A percentile compares a stretch with the other conserved stretches of the same genome.
These are phyloP conservation scores for Fusarium poae DNA, from an alignment of 2,329 filamentous ascomycete genomes.

Conservation along the genomic window DNA sequence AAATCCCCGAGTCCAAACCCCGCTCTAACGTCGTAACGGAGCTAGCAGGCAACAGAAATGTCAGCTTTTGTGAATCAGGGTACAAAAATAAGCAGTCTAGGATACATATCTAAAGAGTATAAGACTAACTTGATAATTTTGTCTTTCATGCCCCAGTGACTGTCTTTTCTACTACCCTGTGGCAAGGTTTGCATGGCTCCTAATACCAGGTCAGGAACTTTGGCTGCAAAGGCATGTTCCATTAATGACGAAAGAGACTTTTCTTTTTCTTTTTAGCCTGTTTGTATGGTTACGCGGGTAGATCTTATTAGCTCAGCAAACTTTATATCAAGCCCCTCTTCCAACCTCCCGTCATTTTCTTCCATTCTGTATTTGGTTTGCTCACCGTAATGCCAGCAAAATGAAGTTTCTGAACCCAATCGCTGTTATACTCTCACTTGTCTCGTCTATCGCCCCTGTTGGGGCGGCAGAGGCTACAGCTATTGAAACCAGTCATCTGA, in stretches of 20 bases:
- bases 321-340: not conserved
- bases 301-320: not conserved
- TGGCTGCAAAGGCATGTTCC: not conserved
- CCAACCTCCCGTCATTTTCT: no score
- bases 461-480: slow-evolving; percentile 13
- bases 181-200: not conserved
- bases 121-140: not conserved
- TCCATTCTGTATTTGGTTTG: no score
- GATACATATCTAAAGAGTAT: not conserved
- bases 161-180: not conserved
- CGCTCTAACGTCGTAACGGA: not conserved
- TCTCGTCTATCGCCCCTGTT: not conserved
- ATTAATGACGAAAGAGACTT: slow-evolving; percentile 7
- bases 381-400: not conserved
- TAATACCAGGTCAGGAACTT: not conserved
- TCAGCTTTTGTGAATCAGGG: not conserved
- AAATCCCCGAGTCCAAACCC: not conserved
- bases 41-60: not conserved
- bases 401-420: slow-evolving; percentile 26
- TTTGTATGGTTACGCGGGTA: not conserved
- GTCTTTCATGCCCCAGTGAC: not conserved
- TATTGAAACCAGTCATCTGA: not conserved
- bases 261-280: not conserved
- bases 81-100: no score
- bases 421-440: slow-evolving; percentile 4